Conservation (phyloP, 2,329 filamentous ascomycete species). For the Penicillium nordicum region DNA sequence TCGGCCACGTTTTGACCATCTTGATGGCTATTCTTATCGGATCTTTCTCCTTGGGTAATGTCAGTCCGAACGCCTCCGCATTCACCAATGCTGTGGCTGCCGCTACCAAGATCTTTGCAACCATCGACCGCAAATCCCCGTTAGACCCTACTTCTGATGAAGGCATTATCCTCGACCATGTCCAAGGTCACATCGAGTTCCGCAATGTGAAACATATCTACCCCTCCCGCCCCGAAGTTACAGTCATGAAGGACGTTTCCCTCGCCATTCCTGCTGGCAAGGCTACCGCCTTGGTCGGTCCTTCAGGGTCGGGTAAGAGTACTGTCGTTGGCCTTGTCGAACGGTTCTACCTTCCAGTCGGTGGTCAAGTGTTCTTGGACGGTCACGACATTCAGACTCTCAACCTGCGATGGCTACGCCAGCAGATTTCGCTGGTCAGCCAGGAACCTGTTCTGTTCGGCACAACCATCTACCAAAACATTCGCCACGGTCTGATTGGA, state of each 20-base stretch:
- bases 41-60: slow-evolving; percentile 83
- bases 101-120: slow-evolving; percentile 86
- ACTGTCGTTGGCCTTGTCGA: slow-evolving; percentile 92
- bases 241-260: slow-evolving; percentile 79
- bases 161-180: slow-evolving; percentile 68
- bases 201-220: slow-evolving; percentile 88
- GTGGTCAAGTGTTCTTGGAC: slow-evolving; percentile 74
- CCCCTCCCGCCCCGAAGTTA: slow-evolving; percentile 84
- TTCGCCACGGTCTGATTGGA: slow-evolving; percentile 84
- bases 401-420: slow-evolving; percentile 86
- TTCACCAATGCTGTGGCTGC: slow-evolving; percentile 81
- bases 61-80: slow-evolving; percentile 79
- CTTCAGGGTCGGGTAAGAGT: slow-evolving; percentile 90
- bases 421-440: slow-evolving; percentile 87
- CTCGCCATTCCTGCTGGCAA: slow-evolving; percentile 82
- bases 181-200: slow-evolving; percentile 77
- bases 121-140: slow-evolving; percentile 83
- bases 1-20: slow-evolving; percentile 76
- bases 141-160: slow-evolving; percentile 70
- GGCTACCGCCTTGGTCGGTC: slow-evolving; percentile 87
- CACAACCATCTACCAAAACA: slow-evolving; percentile 85
- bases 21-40: slow-evolving; percentile 90
- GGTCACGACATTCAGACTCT: slow-evolving; percentile 75
- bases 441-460: slow-evolving; percentile 91
- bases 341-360: slow-evolving; percentile 87